Conservation (phyloP, 805 yeast genomes). For the Komagataella pseudopastoris region DNA sequence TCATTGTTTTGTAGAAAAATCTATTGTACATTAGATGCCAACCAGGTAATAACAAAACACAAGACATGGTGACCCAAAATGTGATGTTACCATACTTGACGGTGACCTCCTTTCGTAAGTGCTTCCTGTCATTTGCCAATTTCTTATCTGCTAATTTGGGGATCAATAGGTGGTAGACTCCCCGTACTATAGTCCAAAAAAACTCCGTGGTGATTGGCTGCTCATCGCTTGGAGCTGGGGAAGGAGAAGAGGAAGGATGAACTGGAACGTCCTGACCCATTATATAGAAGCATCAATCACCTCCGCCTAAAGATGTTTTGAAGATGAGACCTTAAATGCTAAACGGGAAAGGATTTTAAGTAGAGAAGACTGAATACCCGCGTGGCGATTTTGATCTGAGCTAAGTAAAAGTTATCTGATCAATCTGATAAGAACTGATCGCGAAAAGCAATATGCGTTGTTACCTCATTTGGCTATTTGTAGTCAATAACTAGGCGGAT, state of each 20-base stretch:
- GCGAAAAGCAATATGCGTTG: not conserved
- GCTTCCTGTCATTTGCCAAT: constrained; percentile 9
- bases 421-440: not conserved
- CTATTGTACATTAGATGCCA: constrained; percentile 19
- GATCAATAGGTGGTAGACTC: constrained; percentile 5
- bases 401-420: not conserved
- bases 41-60: constrained; percentile 24
- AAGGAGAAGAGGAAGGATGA: not conserved
- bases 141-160: constrained; percentile 10
- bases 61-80: constrained; percentile 18
- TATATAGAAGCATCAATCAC: not conserved
- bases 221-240: not conserved
- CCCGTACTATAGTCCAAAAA: not conserved
- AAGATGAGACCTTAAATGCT: not conserved
- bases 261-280: not conserved
- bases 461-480: not conserved
- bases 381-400: not conserved
- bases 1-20: constrained; percentile 11
- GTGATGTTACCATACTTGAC: constrained; percentile 24
- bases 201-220: not conserved
- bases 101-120: constrained; percentile 15
- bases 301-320: not conserved
- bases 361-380: not conserved
- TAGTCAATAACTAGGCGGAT: not conserved
- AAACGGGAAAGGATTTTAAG: not conserved